Evolutionary conservation across 1,284 basidiomycete species (phyloP).

Genomic region (Mycosarcoma mackinlayi): DNA sequence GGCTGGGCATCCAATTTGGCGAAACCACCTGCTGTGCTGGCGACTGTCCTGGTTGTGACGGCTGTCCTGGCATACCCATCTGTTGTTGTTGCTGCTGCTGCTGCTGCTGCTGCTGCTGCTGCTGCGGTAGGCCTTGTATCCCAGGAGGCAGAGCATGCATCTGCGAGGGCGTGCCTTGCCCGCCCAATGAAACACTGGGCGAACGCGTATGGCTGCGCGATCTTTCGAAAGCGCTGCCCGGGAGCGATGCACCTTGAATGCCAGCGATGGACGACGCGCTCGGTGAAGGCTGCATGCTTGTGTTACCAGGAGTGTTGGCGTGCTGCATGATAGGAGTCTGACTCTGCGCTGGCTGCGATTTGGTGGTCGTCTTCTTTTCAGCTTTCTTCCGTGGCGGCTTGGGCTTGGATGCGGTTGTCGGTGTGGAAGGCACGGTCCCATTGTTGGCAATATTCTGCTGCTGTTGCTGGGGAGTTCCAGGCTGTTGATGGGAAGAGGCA

Average conservation of each 20-base stretch:
- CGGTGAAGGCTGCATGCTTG: constrained; percentile 41
- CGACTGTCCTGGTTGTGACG: constrained; percentile 18
- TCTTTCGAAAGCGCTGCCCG: constrained; percentile 44
- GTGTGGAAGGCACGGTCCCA: constrained; percentile 27
- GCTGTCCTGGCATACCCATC: constrained; percentile 32
- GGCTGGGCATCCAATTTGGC: constrained; percentile 54
- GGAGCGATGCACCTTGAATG: constrained; percentile 40
- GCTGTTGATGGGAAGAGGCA: constrained; percentile 29
- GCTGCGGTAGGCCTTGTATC: constrained; percentile 25
- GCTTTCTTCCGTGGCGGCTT: constrained; percentile 47
- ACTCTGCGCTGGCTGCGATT: constrained; percentile 23
- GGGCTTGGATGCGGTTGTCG: constrained; percentile 35
- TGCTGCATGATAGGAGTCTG: constrained; percentile 50
- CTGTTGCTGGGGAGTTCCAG: constrained; percentile 37
- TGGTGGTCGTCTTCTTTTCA: constrained; percentile 44
- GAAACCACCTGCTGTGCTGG: constrained; percentile 43
- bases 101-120: constrained; percentile 18
- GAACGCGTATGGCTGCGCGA: constrained; percentile 54
- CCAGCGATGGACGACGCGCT: constrained; percentile 43
- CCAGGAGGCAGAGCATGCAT: constrained; percentile 40
- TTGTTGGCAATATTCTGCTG: constrained; percentile 25
- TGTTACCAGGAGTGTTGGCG: constrained; percentile 23
- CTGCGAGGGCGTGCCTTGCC: constrained; percentile 44
- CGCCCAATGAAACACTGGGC: constrained; percentile 44
- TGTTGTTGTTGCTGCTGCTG: constrained; percentile 11